Evolutionary conservation across 257 asterid species (phyloP).

Genomic region (Catharanthus roseus): DNA sequence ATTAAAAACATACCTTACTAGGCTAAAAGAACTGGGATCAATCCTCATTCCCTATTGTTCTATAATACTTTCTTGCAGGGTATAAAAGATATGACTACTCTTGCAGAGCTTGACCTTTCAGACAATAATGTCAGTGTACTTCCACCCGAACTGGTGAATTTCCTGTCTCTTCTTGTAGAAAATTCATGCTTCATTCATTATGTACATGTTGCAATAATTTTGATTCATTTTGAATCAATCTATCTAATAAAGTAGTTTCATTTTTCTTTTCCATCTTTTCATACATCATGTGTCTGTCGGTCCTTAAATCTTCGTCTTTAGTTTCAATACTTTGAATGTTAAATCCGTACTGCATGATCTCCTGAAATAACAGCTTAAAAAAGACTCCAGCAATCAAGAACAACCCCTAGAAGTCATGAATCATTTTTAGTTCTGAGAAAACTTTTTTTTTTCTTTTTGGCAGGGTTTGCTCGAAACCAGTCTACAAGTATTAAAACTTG

Average conservation of each 20-base stretch:
- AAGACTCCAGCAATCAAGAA: too few relatives aligned
- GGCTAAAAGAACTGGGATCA: too few relatives aligned
- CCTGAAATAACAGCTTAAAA: too few relatives aligned
- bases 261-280: neutral
- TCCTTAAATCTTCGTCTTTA: too few relatives aligned
- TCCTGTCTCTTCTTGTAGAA: neutral
- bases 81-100: conserved; percentile 61
- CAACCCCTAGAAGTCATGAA: too few relatives aligned
- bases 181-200: neutral
- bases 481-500: conserved; percentile 77
- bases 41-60: neutral
- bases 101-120: conserved; percentile 71
- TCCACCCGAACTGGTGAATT: conserved; percentile 79
- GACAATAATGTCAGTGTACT: conserved; percentile 77
- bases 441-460: conserved; percentile 19
- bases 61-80: conserved; percentile 45
- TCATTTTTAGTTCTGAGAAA: conserved; percentile 9
- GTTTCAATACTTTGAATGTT: too few relatives aligned
- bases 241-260: neutral
- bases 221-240: neutral
- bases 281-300: too few relatives aligned
- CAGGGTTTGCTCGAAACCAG: conserved; percentile 90
- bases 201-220: neutral
- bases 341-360: too few relatives aligned
- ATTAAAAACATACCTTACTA: neutral